Conservation (phyloP, 1,284 basidiomycete species). For the Malassezia psittaci region DNA sequence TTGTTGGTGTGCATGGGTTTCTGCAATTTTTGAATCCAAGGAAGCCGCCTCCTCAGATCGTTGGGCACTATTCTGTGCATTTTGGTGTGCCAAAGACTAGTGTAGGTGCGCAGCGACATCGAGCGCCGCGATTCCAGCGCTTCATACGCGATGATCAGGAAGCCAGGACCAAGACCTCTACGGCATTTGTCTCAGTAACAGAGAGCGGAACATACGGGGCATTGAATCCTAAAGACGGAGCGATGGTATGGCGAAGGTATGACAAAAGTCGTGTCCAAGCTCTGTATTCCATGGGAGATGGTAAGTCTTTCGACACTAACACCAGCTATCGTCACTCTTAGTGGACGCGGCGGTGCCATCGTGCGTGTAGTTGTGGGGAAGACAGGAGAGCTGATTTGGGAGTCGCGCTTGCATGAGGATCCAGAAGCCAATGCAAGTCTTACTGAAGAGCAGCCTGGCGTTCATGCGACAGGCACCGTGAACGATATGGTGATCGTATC, state of each 20-base stretch:
- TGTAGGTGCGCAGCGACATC: constrained; percentile 19
- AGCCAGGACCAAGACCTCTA: constrained; percentile 48
- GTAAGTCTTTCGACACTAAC: neutral
- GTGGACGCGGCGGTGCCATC: constrained; percentile 60
- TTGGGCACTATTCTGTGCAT: constrained; percentile 9
- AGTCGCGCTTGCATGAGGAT: constrained; percentile 49
- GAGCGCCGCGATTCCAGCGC: constrained; percentile 46
- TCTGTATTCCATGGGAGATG: constrained; percentile 9
- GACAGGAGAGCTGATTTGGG: constrained; percentile 62
- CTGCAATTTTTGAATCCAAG: constrained; percentile 4
- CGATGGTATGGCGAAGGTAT: constrained; percentile 72
- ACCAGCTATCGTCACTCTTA: constrained; percentile 54
- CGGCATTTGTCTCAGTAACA: constrained; percentile 61
- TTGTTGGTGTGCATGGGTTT: constrained; percentile 10
- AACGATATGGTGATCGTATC: neutral
- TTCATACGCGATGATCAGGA: constrained; percentile 32
- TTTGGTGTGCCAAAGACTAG: constrained; percentile 11
- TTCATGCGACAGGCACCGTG: constrained; percentile 3
- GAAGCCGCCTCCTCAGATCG: constrained; percentile 9
- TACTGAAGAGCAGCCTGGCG: neutral
- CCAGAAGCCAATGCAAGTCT: neutral
- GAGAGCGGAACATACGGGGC: constrained; percentile 68
- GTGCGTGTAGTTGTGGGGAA: constrained; percentile 61
- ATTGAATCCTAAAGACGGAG: constrained; percentile 62
- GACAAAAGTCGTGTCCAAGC: constrained; percentile 56